Conservation (phyloP, 2,329 filamentous ascomycete genomes). For the Xylaria sp. region DNA sequence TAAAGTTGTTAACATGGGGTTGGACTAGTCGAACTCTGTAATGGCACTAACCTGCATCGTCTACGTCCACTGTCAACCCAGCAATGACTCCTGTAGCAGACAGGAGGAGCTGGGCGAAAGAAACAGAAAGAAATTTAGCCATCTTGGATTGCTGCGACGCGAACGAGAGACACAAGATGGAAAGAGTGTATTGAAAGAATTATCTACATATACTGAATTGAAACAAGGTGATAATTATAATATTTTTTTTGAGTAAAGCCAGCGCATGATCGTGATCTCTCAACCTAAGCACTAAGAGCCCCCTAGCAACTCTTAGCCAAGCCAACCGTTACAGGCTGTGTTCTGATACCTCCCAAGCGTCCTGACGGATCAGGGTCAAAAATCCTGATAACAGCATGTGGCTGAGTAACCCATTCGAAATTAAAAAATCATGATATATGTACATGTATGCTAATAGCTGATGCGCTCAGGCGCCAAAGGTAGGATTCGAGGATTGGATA, state of each 20-base stretch:
- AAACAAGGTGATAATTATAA: background rate
- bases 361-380: background rate
- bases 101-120: conserved; percentile 39
- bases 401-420: background rate
- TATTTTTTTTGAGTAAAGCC: background rate
- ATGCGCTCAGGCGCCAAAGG: background rate
- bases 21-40: background rate
- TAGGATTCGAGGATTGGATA: background rate
- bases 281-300: background rate
- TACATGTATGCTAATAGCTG: no score
- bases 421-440: background rate
- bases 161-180: conserved; percentile 32
- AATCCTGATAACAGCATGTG: background rate
- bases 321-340: background rate
- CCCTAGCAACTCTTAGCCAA: background rate
- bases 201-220: no score
- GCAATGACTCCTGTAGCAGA: conserved; percentile 41
- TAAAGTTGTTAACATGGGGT: conserved; percentile 18
- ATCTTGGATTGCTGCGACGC: conserved; percentile 34
- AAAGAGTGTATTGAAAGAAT: no score
- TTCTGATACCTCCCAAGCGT: background rate
- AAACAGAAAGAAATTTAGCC: conserved; percentile 34
- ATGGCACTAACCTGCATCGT: conserved; percentile 42
- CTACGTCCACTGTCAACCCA: conserved; percentile 43
- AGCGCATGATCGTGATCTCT: background rate